Conservation (phyloP, 2,329 filamentous ascomycete genomes). For the Paraphoma sp. region DNA sequence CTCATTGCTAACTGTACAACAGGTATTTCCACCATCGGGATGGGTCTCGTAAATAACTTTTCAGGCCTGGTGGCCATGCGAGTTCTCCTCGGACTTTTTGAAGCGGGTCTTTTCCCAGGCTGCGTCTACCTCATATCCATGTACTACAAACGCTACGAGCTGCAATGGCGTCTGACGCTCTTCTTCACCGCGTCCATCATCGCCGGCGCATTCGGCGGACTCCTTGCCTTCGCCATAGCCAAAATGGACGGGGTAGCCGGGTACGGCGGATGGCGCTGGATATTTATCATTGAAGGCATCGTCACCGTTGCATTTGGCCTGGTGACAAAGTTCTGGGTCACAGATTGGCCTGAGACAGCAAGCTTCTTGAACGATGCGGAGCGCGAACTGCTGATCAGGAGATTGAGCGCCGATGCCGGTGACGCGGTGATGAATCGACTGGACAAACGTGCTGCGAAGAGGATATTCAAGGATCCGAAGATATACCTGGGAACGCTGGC, state of each 20-base stretch:
- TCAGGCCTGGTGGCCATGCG: constrained; percentile 56
- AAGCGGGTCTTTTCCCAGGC: constrained; percentile 45
- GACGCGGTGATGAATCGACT: constrained; percentile 61
- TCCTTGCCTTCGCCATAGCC: constrained; percentile 57
- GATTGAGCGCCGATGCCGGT: constrained; percentile 34
- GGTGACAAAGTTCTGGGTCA: constrained; percentile 58
- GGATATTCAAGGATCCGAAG: constrained; percentile 51
- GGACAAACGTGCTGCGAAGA: constrained; percentile 54
- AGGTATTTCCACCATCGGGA: constrained; percentile 50
- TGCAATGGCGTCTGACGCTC: constrained; percentile 50
- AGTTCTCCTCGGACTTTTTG: constrained; percentile 46
- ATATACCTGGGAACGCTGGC: constrained; percentile 33
- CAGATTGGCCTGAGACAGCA: constrained; percentile 55
- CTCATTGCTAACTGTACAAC: background rate
- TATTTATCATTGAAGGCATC: constrained; percentile 43
- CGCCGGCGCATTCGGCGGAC: constrained; percentile 51
- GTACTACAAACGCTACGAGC: constrained; percentile 54
- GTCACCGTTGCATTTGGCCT: constrained; percentile 48
- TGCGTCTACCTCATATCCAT: constrained; percentile 42
- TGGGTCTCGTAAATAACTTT: constrained; percentile 56
- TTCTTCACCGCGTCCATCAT: constrained; percentile 52
- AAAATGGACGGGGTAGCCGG: constrained; percentile 65
- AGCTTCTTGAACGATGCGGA: constrained; percentile 35
- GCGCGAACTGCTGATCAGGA: constrained; percentile 36
- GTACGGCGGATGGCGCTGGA: constrained; percentile 45